Evolutionary conservation across 305 asterid species (phyloP).

Genomic region (Rubia peregrina): DNA sequence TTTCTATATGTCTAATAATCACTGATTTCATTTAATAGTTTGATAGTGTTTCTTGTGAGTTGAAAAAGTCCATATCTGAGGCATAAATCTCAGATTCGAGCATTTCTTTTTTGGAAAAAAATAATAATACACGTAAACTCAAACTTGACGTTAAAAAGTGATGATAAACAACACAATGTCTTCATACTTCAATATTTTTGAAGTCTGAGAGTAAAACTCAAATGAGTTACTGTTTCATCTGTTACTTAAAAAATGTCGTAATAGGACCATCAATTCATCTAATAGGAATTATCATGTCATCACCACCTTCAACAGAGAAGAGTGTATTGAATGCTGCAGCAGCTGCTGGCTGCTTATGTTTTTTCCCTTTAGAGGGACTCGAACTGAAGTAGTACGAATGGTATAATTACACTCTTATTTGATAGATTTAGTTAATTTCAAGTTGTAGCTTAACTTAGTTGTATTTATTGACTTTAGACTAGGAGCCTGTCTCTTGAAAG

Average conservation of each 20-base stretch:
- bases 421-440: not conserved
- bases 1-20: slow-evolving; percentile 3
- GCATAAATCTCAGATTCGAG: not conserved
- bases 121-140: not conserved
- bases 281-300: too few relatives aligned
- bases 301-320: too few relatives aligned
- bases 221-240: too few relatives aligned
- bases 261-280: too few relatives aligned
- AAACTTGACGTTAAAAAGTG: too few relatives aligned
- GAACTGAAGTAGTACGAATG: not conserved
- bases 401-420: not conserved
- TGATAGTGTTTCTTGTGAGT: not conserved
- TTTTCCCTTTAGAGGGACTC: too few relatives aligned
- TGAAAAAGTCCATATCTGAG: too few relatives aligned
- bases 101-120: not conserved
- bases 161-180: not conserved
- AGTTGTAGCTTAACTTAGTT: too few relatives aligned
- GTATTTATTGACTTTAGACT: too few relatives aligned
- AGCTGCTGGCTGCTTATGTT: not conserved
- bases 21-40: not conserved
- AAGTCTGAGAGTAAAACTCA: too few relatives aligned
- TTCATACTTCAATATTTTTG: not conserved
- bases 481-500: too few relatives aligned
- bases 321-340: not conserved
- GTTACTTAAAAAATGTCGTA: too few relatives aligned